Evolutionary conservation across 495 filamentous ascomycete species (phyloP).

Genomic region (Xylaria curta): DNA sequence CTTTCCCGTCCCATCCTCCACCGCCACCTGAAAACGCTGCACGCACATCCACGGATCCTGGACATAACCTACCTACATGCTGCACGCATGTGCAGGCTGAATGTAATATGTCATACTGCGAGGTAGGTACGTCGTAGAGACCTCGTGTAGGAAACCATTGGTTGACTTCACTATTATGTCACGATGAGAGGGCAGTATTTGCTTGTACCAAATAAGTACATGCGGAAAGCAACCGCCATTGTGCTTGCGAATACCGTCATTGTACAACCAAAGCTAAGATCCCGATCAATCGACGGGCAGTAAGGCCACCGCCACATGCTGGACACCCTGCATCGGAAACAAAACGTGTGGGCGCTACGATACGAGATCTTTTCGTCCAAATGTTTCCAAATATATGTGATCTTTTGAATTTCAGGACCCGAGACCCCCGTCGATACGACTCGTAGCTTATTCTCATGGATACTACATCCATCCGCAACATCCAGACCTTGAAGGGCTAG

Average conservation of each 20-base stretch:
- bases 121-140: not conserved
- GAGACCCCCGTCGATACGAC: slow-evolving; percentile 24
- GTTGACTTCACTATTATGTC: not conserved
- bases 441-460: slow-evolving; percentile 22
- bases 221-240: not conserved
- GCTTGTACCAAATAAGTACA: not conserved
- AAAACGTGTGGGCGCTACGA: slow-evolving; percentile 9
- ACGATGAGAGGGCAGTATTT: not conserved
- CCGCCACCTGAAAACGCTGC: not conserved
- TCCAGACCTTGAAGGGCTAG: slow-evolving; percentile 25
- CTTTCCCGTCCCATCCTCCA: slow-evolving; percentile 15
- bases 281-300: not conserved
- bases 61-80: not conserved
- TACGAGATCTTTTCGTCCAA: not conserved
- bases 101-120: not conserved
- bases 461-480: slow-evolving; percentile 26
- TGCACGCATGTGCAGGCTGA: not conserved
- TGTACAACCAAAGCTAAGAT: not conserved
- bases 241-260: not conserved
- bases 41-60: slow-evolving; percentile 1
- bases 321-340: slow-evolving; percentile 21
- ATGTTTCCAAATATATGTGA: slow-evolving; percentile 20
- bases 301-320: slow-evolving; percentile 6
- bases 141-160: not conserved
- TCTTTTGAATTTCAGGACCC: not conserved